phyloP scores from a whole-genome alignment of 2,329 filamentous ascomycete genomes.

The Sporothrix luriei region DNA sequence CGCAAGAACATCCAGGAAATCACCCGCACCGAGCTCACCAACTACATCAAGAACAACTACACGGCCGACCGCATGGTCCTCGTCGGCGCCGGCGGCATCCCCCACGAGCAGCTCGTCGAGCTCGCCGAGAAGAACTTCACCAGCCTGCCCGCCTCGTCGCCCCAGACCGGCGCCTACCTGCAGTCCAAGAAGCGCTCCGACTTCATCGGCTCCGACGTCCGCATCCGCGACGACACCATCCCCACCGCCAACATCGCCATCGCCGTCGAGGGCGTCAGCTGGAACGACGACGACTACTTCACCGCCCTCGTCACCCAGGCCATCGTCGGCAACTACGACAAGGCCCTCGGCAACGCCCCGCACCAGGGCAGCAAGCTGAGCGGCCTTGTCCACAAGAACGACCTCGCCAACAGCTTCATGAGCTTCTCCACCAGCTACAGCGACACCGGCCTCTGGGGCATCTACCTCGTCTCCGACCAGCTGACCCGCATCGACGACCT shows the following conservation, averaged over 20 bases:
- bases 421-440: conserved; percentile 99
- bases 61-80: conserved; percentile 99
- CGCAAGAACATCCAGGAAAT: conserved; percentile 98
- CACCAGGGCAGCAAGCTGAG: conserved; percentile 99
- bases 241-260: conserved; percentile 97
- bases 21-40: conserved; percentile 82
- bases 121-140: conserved; percentile 96
- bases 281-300: conserved; percentile 99
- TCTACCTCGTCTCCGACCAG: conserved; percentile 95
- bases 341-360: conserved; percentile 94
- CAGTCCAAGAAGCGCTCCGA: conserved; percentile 86
- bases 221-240: conserved; percentile 94
- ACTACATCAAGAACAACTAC: conserved; percentile 99
- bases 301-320: conserved; percentile 96
- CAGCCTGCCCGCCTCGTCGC: conserved; percentile 72
- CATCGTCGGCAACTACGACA: conserved; percentile 99
- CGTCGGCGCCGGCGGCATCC: conserved; percentile 89
- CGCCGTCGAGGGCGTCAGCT: conserved; percentile 98
- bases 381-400: conserved; percentile 88
- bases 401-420: conserved; percentile 99
- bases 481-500: conserved; percentile 87
- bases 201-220: conserved; percentile 94
- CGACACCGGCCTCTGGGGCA: conserved; percentile 99
- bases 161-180: conserved; percentile 72
- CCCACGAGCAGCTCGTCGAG: conserved; percentile 90